Evolutionary conservation across 441 rosid species (phyloP).

Genomic region (Metrosideros polymorpha): DNA sequence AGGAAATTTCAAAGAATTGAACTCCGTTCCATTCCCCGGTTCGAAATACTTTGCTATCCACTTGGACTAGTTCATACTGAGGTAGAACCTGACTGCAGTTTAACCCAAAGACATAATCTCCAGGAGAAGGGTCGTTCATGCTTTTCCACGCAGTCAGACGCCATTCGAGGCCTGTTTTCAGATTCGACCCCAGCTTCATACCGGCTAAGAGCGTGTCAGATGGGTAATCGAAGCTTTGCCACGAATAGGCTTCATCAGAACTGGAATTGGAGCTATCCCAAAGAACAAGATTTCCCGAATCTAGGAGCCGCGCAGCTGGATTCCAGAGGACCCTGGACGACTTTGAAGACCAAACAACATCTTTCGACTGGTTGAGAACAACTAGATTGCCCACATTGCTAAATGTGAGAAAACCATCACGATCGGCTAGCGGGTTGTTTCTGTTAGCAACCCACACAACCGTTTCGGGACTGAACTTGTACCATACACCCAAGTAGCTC

Average conservation of each 20-base stretch:
- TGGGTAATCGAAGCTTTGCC: neutral
- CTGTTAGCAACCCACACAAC: constrained; percentile 1
- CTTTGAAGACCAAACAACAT: constrained; percentile 13
- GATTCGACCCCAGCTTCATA: neutral
- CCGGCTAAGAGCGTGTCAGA: neutral
- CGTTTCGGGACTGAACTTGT: neutral
- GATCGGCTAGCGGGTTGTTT: neutral
- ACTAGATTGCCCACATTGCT: neutral
- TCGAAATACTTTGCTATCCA: neutral
- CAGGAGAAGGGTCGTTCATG: neutral
- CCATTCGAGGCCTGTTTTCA: neutral
- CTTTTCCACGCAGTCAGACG: neutral
- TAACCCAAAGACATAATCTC: neutral
- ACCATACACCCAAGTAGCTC: neutral
- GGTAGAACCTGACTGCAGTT: neutral
- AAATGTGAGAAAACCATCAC: neutral
- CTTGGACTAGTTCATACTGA: neutral
- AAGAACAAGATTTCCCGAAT: constrained; percentile 19
- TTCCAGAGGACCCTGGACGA: neutral
- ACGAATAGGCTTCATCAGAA: neutral
- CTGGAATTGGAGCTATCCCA: neutral
- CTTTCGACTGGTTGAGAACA: neutral
- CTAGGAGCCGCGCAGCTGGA: constrained; percentile 9
- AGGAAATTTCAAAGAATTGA: neutral
- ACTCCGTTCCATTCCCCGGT: neutral